Conservation (phyloP, 805 yeast genomes). For the Myxozyma geophila region DNA sequence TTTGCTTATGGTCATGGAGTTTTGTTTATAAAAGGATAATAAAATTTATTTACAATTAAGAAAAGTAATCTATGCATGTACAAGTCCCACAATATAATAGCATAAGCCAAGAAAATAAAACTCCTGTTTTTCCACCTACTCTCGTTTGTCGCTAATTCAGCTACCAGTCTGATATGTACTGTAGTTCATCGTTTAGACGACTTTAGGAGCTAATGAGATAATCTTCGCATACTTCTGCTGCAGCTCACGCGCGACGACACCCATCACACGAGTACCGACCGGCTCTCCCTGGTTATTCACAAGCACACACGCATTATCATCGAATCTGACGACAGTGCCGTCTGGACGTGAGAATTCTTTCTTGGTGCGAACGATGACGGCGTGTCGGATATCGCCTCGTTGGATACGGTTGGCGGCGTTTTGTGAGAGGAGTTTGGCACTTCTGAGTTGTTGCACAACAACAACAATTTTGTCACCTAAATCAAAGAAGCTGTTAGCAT, state of each 20-base stretch:
- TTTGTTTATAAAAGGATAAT: not conserved
- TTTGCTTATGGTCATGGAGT: conserved; percentile 8
- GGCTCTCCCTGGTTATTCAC: conserved; percentile 93
- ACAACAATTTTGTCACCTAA: conserved; percentile 89
- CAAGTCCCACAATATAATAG: not conserved
- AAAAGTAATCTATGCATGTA: not conserved
- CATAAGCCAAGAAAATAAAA: not conserved
- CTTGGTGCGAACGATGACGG: conserved; percentile 91
- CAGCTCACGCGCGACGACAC: conserved; percentile 87
- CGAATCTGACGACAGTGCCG: conserved; percentile 84
- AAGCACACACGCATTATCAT: conserved; percentile 96
- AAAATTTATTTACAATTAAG: not conserved
- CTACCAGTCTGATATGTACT: too few species aligned
- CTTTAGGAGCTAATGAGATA: conserved; percentile 86
- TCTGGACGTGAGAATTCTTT: conserved; percentile 78
- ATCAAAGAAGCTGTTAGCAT: not conserved
- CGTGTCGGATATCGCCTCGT: conserved; percentile 94
- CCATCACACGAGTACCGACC: conserved; percentile 87
- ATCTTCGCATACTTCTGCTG: conserved; percentile 83
- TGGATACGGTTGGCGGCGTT: conserved; percentile 66
- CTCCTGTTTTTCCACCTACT: not conserved
- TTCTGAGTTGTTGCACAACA: conserved; percentile 57
- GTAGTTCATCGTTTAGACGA: conserved; percentile 18
- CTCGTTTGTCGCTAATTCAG: not conserved
- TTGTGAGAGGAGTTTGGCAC: conserved; percentile 16